Conservation (phyloP, 148 eudicot genomes). For the Pouteria glomerata region DNA sequence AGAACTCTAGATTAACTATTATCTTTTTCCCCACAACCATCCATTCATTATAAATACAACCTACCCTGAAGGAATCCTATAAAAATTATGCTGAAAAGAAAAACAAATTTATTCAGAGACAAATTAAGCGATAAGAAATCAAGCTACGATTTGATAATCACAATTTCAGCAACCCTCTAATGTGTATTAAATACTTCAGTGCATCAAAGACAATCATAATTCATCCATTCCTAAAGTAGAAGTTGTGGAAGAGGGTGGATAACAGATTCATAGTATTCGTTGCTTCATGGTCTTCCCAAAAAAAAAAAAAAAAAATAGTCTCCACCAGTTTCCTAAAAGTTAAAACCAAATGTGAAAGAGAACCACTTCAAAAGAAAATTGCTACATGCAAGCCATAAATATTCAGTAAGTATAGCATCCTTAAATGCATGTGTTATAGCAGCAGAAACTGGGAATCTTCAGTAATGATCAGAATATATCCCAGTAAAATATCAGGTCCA, state of each 20-base stretch:
- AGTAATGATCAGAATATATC: too few relatives aligned
- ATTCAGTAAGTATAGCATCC: too few relatives aligned
- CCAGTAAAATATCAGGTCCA: too few relatives aligned
- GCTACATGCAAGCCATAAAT: not conserved
- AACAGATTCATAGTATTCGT: not conserved
- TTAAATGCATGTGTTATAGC: not conserved
- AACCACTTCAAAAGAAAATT: not conserved
- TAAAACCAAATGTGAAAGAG: not conserved
- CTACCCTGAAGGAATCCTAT: not conserved
- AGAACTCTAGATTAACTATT: not conserved
- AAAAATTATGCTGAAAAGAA: not conserved
- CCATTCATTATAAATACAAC: not conserved
- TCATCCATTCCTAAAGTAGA: not conserved
- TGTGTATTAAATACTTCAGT: not conserved
- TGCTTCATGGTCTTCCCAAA: constrained; percentile 1
- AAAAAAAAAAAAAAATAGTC: too few relatives aligned
- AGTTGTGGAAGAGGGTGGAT: not conserved
- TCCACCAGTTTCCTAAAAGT: constrained; percentile 6
- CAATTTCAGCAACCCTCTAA: not conserved
- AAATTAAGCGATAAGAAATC: not conserved
- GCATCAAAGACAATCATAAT: not conserved
- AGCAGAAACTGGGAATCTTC: not conserved
- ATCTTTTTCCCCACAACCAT: not conserved
- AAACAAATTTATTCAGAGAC: not conserved
- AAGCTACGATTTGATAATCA: not conserved